A percentile compares a stretch with the other conserved stretches of the same genome.
phyloP scores from a whole-genome alignment of 768 basidiomycete species.

The Mycena kentingensis region DNA sequence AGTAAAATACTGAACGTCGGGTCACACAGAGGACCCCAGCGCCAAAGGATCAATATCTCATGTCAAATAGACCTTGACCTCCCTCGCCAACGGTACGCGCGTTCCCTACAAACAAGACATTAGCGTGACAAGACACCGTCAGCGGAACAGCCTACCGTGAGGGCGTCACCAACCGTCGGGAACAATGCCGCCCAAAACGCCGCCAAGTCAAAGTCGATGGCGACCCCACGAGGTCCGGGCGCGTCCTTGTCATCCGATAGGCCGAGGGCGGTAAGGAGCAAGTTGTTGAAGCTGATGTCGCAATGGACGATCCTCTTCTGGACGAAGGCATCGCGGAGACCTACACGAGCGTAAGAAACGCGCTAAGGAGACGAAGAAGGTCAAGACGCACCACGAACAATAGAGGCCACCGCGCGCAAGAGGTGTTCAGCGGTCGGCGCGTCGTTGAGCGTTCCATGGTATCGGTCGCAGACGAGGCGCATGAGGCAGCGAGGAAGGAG shows the following conservation, averaged over 20 bases:
- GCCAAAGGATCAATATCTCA: too few relatives aligned
- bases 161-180: too few relatives aligned
- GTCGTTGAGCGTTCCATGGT: conserved; percentile 15
- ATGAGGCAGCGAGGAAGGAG: conserved; percentile 11
- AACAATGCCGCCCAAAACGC: too few relatives aligned
- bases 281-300: conserved; percentile 30
- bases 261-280: conserved; percentile 14
- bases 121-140: too few relatives aligned
- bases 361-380: background rate
- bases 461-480: conserved; percentile 17
- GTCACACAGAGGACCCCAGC: too few relatives aligned
- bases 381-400: conserved; percentile 18
- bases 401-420: conserved; percentile 19
- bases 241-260: background rate
- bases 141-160: too few relatives aligned
- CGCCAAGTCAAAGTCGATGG: conserved; percentile 10
- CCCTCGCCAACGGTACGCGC: too few relatives aligned
- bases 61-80: too few relatives aligned
- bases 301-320: conserved; percentile 27
- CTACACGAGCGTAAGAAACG: conserved; percentile 7
- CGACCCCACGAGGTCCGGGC: background rate
- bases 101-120: too few relatives aligned
- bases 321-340: conserved; percentile 18
- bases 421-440: conserved; percentile 13
- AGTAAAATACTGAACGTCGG: too few relatives aligned